Evolutionary conservation across 106 monocot genomes (phyloP).

Genomic region (Ottelia alismoides): DNA sequence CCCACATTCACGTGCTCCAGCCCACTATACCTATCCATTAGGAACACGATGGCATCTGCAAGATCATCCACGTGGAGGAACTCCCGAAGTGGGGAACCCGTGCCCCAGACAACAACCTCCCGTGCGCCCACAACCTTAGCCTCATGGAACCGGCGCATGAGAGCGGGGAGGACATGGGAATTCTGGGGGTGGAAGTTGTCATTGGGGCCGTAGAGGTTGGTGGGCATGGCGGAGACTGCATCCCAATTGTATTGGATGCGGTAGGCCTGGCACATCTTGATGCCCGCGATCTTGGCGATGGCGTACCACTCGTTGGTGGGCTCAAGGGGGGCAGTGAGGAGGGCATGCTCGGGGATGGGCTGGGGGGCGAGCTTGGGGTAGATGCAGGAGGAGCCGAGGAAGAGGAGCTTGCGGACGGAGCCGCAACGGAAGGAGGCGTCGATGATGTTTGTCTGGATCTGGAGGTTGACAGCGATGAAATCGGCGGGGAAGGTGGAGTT

Average conservation of each 20-base stretch:
- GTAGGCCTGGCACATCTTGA: too few relatives aligned
- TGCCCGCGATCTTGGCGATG: constrained; percentile 75
- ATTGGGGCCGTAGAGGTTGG: too few relatives aligned
- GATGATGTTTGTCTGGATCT: constrained; percentile 82
- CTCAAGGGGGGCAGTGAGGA: constrained; percentile 64
- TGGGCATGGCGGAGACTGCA: constrained; percentile 71
- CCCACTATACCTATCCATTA: constrained; percentile 54
- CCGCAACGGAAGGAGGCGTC: constrained; percentile 42
- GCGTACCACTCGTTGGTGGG: constrained; percentile 90
- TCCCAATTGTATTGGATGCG: constrained; percentile 43
- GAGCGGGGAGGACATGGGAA: constrained; percentile 64
- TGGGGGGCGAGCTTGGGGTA: too few relatives aligned
- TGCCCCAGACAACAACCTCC: constrained; percentile 71
- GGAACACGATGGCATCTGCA: constrained; percentile 51
- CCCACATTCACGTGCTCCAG: constrained; percentile 72
- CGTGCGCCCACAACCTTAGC: constrained; percentile 32
- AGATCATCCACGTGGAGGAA: constrained; percentile 72
- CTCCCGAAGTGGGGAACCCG: constrained; percentile 61
- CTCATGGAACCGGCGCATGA: constrained; percentile 64
- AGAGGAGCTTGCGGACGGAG: too few relatives aligned
- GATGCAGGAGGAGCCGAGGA: too few relatives aligned
- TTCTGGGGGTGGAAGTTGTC: too few relatives aligned
- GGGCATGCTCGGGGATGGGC: constrained; percentile 58
- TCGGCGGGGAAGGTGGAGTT: constrained; percentile 68
- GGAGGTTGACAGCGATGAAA: constrained; percentile 70